Evolutionary conservation across 495 filamentous ascomycete species (phyloP).

Genomic region (Astrocystis sublimbata): DNA sequence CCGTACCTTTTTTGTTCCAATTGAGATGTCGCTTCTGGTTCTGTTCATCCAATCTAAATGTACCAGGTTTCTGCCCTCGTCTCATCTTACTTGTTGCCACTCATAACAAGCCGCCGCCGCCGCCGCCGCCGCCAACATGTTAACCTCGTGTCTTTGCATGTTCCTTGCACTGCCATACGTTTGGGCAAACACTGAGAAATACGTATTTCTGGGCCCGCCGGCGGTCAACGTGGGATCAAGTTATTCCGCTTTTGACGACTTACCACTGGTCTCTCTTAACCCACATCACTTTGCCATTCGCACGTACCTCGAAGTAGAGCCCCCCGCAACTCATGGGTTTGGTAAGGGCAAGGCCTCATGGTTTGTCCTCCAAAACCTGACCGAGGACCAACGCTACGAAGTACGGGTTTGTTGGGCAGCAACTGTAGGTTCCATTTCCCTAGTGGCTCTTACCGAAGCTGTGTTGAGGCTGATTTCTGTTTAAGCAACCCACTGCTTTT

Average conservation of each 20-base stretch:
- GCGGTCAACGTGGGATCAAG: constrained; percentile 52
- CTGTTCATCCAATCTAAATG: constrained; percentile 5
- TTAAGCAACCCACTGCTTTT: constrained; percentile 87
- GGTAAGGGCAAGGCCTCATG: constrained; percentile 70
- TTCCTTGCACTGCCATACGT: constrained; percentile 18
- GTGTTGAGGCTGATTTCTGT: constrained; percentile 13
- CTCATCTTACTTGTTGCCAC: background rate
- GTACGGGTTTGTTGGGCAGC: constrained; percentile 93
- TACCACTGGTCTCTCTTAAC: constrained; percentile 65
- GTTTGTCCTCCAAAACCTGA: constrained; percentile 79
- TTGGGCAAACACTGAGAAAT: constrained; percentile 83
- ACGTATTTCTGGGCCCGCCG: constrained; percentile 77
- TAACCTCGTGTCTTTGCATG: constrained; percentile 17
- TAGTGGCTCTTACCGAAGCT: background rate
- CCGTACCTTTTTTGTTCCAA: constrained; percentile 10
- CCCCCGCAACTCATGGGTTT: constrained; percentile 56
- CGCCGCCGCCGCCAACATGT: constrained; percentile 8
- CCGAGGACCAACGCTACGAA: constrained; percentile 78
- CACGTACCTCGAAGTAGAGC: constrained; percentile 63
- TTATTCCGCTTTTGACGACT: constrained; percentile 61
- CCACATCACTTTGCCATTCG: constrained; percentile 57
- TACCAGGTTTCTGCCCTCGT: background rate
- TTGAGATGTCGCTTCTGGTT: background rate
- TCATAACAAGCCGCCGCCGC: constrained; percentile 3
- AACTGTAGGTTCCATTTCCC: constrained; percentile 61